Evolutionary conservation across 1,284 basidiomycete species (phyloP), one percentile per base, ranked within the genome.

Genomic region (Papiliotrema flavescens): DNA sequence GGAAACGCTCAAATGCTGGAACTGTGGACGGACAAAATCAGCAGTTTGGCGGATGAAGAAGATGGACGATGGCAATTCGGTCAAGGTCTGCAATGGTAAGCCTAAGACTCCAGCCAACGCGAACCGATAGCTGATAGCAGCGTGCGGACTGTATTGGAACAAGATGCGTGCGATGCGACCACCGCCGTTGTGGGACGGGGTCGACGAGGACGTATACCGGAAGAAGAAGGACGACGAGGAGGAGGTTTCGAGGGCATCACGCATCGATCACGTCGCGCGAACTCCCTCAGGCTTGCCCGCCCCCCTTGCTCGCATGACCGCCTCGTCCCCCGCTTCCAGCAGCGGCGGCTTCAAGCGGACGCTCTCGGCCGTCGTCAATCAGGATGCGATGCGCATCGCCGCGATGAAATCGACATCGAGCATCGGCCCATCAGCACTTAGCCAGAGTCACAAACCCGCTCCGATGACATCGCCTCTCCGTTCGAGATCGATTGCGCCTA

Each of bases 61-160:
- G 23, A 66, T 67, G 60, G 67, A 70, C 15, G 61, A 68, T 50
- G 70, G 69, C 22, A 57, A 64, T 47, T 57, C 60, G 2, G 63
- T 69, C 37, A 59, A 68, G 45, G 70, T 75, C 13, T 76, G 74
- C 61, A 76, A 76, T 61, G 71, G 71, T 73, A 43, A 62, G 71
- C 59, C 20, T 11, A 32, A 11, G 28, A 6, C 6, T 11, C 5
- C 28, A 11, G 28, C 28, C 35, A 24, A 22, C 15, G 39, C n/a
- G n/a, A 7, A 17, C 0, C 49, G 41, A 14, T 40, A 41, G 47
- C 46, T 44, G 32, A 55, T 43, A 15, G 44, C 43, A 73, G 74
- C 74, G n/a, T 76, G 74, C 47, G 74, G 74, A 1, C 59, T 76
- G 24, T 76, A 75, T 62, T 75, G 64, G 64, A 74, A 76, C 57